These are phyloP conservation scores for Ottelia alismoides DNA, from an alignment of 106 monocot genomes.

Conservation along the genomic window DNA sequence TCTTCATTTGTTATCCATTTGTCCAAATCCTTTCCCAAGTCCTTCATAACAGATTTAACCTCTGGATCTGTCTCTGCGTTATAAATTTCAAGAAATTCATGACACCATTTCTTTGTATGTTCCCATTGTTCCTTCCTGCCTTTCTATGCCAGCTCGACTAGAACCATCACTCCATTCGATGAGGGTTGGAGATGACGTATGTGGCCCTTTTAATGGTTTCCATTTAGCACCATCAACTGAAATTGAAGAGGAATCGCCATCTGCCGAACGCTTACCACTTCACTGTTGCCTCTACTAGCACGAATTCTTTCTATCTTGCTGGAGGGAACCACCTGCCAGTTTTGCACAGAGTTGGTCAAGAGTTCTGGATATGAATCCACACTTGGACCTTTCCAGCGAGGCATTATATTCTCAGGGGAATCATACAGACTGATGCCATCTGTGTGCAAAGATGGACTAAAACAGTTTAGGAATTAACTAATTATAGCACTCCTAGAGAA, in stretches of 20 bases:
- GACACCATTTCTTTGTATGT: constrained; percentile 86
- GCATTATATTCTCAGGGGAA: constrained; percentile 58
- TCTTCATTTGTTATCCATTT: constrained; percentile 76
- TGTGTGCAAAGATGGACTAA: constrained; percentile 13
- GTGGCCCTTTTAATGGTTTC: constrained; percentile 12
- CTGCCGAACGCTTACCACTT: constrained; percentile 20
- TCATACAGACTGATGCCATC: constrained; percentile 83
- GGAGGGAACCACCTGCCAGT: constrained; percentile 3
- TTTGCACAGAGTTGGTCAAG: constrained; percentile 14
- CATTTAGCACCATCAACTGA: constrained; percentile 13
- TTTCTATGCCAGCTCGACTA: constrained; percentile 62
- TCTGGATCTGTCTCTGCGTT: constrained; percentile 78
- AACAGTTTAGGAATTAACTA: too few relatives aligned
- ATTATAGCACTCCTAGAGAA: too few relatives aligned
- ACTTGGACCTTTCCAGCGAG: constrained; percentile 64
- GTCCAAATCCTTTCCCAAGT: constrained; percentile 75
- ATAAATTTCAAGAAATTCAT: constrained; percentile 73
- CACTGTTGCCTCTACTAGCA: constrained; percentile 5
- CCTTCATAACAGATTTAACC: constrained; percentile 58
- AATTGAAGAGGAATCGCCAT: constrained; percentile 4
- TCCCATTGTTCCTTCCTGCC: constrained; percentile 63
- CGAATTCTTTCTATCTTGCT: constrained; percentile 1
- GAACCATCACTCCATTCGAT: constrained; percentile 82
- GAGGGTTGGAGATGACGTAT: constrained; percentile 25
- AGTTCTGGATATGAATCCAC: constrained; percentile 33